A percentile compares a stretch with the other conserved stretches of the same genome.
These are phyloP conservation scores for Cymbopogon citratus DNA, from an alignment of 176 grass and related monocot genomes.

Conservation along the genomic window DNA sequence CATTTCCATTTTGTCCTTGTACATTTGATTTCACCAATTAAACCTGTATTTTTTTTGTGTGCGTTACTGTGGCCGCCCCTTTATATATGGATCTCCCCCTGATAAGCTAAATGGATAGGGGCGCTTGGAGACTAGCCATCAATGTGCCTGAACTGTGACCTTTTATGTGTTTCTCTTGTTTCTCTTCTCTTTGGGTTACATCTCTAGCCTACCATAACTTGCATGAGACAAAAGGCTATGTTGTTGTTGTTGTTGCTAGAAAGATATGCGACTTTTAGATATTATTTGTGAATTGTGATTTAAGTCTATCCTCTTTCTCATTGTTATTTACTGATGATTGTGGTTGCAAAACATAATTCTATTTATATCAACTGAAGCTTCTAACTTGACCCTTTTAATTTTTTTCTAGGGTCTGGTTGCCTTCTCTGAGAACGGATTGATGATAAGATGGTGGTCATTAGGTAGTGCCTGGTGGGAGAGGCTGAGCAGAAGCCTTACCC, in stretches of 20 bases:
- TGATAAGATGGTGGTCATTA: constrained; percentile 99
- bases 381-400: neutral
- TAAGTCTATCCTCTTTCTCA: neutral
- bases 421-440: constrained; percentile 96
- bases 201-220: too few species aligned
- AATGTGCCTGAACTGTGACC: too few species aligned
- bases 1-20: neutral
- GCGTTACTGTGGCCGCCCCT: neutral
- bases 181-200: too few species aligned
- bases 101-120: neutral
- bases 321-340: neutral
- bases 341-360: neutral
- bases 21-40: neutral
- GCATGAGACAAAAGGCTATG: too few species aligned
- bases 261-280: neutral
- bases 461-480: constrained; percentile 96
- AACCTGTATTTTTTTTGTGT: neutral
- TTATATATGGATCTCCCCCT: neutral
- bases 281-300: neutral
- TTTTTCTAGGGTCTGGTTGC: constrained; percentile 69
- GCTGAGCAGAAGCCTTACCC: constrained; percentile 81
- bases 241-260: neutral
- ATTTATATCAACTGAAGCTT: constrained; percentile 23
- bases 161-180: too few species aligned
- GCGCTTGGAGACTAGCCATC: too few species aligned